These are phyloP conservation scores for Euphorbia schlechtendalii DNA, from an alignment of 441 rosid species.

Conservation along the genomic window DNA sequence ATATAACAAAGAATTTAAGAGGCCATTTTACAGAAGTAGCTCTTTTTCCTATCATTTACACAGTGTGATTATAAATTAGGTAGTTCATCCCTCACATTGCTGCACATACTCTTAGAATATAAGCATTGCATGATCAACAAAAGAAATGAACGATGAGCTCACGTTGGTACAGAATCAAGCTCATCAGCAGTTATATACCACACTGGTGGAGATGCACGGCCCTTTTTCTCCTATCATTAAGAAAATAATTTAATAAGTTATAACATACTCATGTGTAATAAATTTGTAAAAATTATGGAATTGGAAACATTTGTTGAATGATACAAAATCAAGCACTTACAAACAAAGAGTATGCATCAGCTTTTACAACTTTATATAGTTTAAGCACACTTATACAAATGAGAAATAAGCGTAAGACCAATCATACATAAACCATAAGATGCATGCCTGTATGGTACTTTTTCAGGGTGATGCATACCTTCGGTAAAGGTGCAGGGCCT, in stretches of 20 bases:
- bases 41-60: not conserved
- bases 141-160: constrained; percentile 24
- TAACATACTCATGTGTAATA: not conserved
- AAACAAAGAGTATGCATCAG: not conserved
- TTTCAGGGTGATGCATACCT: constrained; percentile 37
- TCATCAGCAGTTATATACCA: constrained; percentile 70
- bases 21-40: not conserved
- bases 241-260: constrained; percentile 10
- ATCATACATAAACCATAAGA: not conserved
- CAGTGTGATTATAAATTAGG: not conserved
- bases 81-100: not conserved
- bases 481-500: constrained; percentile 47
- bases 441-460: not conserved
- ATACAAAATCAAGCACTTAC: not conserved
- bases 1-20: constrained; percentile 6
- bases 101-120: not conserved
- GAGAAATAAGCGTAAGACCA: no score
- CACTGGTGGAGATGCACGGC: constrained; percentile 62
- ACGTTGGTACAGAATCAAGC: constrained; percentile 66
- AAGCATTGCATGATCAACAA: constrained; percentile 1
- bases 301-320: not conserved
- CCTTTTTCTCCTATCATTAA: constrained; percentile 65
- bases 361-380: not conserved
- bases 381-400: not conserved
- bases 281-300: not conserved